Conservation (phyloP, 495 filamentous ascomycete species). For the Cercophora sp. region DNA sequence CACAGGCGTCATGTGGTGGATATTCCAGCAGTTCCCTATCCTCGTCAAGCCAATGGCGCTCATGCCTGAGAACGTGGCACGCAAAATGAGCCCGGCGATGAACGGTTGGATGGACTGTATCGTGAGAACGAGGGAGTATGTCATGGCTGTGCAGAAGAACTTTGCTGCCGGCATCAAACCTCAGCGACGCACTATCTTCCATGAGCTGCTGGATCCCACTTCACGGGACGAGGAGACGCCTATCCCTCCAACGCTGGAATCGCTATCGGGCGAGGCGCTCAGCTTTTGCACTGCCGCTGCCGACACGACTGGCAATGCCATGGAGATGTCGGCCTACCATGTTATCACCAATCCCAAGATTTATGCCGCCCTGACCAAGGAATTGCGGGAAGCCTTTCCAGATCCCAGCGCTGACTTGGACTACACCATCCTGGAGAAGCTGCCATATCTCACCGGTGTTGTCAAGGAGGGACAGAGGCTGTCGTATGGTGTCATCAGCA, state of each 20-base stretch:
- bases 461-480: conserved; percentile 27
- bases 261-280: conserved; percentile 6
- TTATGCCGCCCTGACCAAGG: conserved; percentile 27
- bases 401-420: conserved; percentile 17
- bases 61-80: conserved; percentile 10
- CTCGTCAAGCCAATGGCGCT: background rate
- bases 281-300: conserved; percentile 24
- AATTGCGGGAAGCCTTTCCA: conserved; percentile 33
- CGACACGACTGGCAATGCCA: conserved; percentile 41
- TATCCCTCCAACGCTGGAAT: background rate
- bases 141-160: conserved; percentile 2
- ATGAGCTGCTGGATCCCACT: conserved; percentile 7
- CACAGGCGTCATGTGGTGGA: conserved; percentile 11
- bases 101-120: conserved; percentile 9
- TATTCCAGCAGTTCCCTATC: conserved; percentile 15
- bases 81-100: conserved; percentile 8
- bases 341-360: conserved; percentile 30
- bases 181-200: conserved; percentile 9
- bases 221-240: background rate
- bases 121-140: background rate
- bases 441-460: conserved; percentile 37
- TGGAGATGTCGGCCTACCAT: conserved; percentile 32
- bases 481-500: conserved; percentile 17
- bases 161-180: conserved; percentile 6
- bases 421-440: conserved; percentile 16